Evolutionary conservation across 1,284 basidiomycete genomes (phyloP).

Genomic region (Xerocomus nothofagi): DNA sequence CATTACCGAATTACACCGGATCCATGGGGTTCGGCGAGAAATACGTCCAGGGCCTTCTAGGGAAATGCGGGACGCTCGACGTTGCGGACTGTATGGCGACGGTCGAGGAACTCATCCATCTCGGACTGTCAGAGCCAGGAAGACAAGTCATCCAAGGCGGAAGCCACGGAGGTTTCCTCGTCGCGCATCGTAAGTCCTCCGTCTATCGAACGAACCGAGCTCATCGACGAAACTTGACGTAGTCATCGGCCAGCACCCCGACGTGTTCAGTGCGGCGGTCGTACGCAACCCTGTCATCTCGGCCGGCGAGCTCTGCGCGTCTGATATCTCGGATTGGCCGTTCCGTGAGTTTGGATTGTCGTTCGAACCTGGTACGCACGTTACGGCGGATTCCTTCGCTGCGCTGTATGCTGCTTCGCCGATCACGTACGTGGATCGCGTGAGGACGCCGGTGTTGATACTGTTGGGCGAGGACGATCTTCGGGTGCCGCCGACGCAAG

Average conservation of each 20-base stretch:
- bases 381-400: slow-evolving; percentile 47
- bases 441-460: slow-evolving; percentile 57
- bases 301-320: slow-evolving; percentile 47
- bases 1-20: slow-evolving; percentile 69
- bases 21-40: slow-evolving; percentile 54
- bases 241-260: slow-evolving; percentile 68
- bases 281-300: slow-evolving; percentile 73
- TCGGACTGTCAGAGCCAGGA: slow-evolving; percentile 48
- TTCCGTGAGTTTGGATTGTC: slow-evolving; percentile 56
- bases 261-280: slow-evolving; percentile 59
- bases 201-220: slow-evolving; percentile 8
- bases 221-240: background rate
- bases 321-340: slow-evolving; percentile 75
- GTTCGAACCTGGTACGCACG: slow-evolving; percentile 36
- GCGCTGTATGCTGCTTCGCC: slow-evolving; percentile 56
- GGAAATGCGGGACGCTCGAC: slow-evolving; percentile 64
- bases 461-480: slow-evolving; percentile 61
- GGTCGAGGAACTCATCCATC: slow-evolving; percentile 48
- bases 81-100: slow-evolving; percentile 64
- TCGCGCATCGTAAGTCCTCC: slow-evolving; percentile 52
- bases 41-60: slow-evolving; percentile 46
- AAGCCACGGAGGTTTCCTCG: slow-evolving; percentile 73
- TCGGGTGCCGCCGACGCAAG: slow-evolving; percentile 65
- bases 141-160: slow-evolving; percentile 63
- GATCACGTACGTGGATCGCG: slow-evolving; percentile 51